Conservation (phyloP, 495 filamentous ascomycete genomes). For the Penicillium parvum region DNA sequence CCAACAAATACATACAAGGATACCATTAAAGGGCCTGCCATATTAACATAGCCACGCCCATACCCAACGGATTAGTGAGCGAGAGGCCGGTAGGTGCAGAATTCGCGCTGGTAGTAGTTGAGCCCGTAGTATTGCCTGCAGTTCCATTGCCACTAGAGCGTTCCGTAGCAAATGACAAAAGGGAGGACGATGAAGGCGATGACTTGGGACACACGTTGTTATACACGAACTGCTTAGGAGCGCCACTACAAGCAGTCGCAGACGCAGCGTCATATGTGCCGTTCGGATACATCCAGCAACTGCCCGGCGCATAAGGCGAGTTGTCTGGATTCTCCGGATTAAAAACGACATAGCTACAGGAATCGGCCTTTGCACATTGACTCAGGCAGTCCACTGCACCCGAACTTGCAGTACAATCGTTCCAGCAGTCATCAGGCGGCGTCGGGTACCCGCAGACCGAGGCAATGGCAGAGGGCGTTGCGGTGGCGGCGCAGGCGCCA, state of each 20-base stretch:
- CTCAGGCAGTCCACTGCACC: constrained; percentile 23
- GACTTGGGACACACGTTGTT: constrained; percentile 22
- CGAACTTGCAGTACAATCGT: constrained; percentile 17
- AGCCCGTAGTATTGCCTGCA: constrained; percentile 3
- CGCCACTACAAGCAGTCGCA: constrained; percentile 18
- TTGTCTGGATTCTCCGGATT: constrained; percentile 12
- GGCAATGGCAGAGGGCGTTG: constrained; percentile 26
- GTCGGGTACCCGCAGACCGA: constrained; percentile 26
- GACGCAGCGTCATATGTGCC: constrained; percentile 19
- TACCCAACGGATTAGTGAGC: constrained; percentile 13
- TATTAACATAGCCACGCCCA: constrained; percentile 16
- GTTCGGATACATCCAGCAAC: constrained; percentile 24
- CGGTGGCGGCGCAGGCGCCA: constrained; percentile 23
- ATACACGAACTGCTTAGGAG: constrained; percentile 19
- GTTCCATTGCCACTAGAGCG: constrained; percentile 12
- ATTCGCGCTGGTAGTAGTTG: constrained; percentile 16
- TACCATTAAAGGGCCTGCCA: constrained; percentile 14
- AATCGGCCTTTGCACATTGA: constrained; percentile 21
- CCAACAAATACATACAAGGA: constrained; percentile 8
- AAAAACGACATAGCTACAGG: constrained; percentile 26
- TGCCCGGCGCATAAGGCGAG: constrained; percentile 19
- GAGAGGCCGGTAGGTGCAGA: constrained; percentile 17
- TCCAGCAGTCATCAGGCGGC: constrained; percentile 18
- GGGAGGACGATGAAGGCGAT: constrained; percentile 15
- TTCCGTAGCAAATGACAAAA: constrained; percentile 12